These are phyloP conservation scores for Lophium mytilinum DNA, from an alignment of 495 filamentous ascomycete species.

Conservation along the genomic window DNA sequence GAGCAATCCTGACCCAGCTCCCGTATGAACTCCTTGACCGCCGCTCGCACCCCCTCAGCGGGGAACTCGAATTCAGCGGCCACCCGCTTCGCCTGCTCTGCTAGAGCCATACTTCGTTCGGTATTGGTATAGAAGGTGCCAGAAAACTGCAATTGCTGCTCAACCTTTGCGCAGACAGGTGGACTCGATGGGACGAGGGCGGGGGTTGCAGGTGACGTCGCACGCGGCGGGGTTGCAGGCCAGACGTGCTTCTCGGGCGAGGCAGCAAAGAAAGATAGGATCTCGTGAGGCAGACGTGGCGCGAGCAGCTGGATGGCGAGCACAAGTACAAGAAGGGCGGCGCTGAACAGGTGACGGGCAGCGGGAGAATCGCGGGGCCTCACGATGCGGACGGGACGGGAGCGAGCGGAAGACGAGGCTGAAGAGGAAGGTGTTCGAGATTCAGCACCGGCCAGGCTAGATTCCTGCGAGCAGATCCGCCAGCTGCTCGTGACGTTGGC, in stretches of 20 bases:
- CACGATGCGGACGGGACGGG: not conserved
- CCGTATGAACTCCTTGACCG: conserved; percentile 73
- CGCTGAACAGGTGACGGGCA: conserved; percentile 11
- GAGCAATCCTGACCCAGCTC: conserved; percentile 58
- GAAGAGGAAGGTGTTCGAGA: not conserved
- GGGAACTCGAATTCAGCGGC: conserved; percentile 81
- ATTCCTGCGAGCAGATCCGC: conserved; percentile 1
- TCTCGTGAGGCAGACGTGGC: conserved; percentile 17
- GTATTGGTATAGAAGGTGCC: conserved; percentile 20
- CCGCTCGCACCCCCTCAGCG: conserved; percentile 67
- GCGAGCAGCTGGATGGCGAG: conserved; percentile 18
- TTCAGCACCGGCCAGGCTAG: conserved; percentile 7
- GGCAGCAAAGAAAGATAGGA: conserved; percentile 1
- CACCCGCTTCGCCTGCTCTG: conserved; percentile 67
- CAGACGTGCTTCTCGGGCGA: conserved; percentile 1
- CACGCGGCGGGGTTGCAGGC: conserved; percentile 12
- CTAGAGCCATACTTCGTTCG: conserved; percentile 45
- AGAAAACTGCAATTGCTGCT: conserved; percentile 12
- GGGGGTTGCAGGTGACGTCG: conserved; percentile 4
- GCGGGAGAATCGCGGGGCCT: not conserved
- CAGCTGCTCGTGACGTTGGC: conserved; percentile 6
- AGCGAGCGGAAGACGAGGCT: not conserved
- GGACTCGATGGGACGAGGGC: not conserved
- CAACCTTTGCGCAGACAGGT: conserved; percentile 9
- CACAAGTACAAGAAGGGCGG: conserved; percentile 11